Percentiles rank a stretch among this genome's conserved stretches.
phyloP scores from a whole-genome alignment of 208 protist species.

The Trypanosoma mega region DNA sequence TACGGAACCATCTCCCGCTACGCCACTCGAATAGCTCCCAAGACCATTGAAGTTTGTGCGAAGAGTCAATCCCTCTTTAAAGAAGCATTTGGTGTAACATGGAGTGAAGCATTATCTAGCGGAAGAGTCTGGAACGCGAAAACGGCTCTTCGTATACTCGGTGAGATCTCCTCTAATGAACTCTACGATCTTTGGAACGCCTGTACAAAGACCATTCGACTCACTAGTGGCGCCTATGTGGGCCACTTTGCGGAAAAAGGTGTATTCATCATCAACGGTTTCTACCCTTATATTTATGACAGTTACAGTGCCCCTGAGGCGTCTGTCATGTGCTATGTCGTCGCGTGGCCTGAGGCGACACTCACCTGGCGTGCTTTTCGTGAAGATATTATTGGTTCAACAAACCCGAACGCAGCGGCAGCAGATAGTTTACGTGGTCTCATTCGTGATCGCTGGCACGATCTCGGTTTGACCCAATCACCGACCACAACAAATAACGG shows the following conservation, averaged over 20 bases:
- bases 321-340: constrained; percentile 51
- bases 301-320: constrained; percentile 40
- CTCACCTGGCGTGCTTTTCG: constrained; percentile 54
- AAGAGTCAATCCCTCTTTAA: constrained; percentile 36
- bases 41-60: constrained; percentile 25
- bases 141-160: constrained; percentile 45
- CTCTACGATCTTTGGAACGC: constrained; percentile 43
- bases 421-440: constrained; percentile 45
- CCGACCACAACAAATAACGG: constrained; percentile 69
- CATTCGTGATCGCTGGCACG: constrained; percentile 50
- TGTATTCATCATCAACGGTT: constrained; percentile 79
- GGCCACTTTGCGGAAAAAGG: constrained; percentile 21
- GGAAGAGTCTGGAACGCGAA: constrained; percentile 72
- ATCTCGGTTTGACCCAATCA: constrained; percentile 42
- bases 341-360: constrained; percentile 55
- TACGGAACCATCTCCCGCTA: constrained; percentile 66
- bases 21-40: constrained; percentile 34
- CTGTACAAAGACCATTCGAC: constrained; percentile 29
- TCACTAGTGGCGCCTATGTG: constrained; percentile 55
- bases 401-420: constrained; percentile 40
- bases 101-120: constrained; percentile 46
- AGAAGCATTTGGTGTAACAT: constrained; percentile 41
- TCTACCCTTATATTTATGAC: constrained; percentile 60
- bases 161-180: constrained; percentile 30
- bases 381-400: constrained; percentile 48